Conservation (phyloP, 2,329 filamentous ascomycete species). For the Neonectria faginata region DNA sequence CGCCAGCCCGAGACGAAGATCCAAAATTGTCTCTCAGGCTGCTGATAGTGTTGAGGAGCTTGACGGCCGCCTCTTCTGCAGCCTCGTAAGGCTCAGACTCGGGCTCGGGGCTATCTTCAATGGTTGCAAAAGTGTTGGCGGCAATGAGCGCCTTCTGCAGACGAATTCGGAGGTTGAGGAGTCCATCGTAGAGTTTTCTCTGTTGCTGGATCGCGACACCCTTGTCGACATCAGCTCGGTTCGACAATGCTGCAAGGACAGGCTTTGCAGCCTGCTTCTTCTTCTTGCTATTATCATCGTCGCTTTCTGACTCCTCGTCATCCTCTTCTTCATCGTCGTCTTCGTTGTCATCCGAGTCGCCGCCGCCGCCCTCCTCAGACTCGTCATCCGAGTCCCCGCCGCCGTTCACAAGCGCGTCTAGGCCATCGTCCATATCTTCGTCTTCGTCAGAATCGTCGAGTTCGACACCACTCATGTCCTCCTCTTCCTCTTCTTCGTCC, state of each 20-base stretch:
- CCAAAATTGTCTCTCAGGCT: conserved; percentile 73
- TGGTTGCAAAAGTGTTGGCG: conserved; percentile 76
- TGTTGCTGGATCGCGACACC: conserved; percentile 88
- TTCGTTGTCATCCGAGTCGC: conserved; percentile 51
- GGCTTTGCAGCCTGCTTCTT: conserved; percentile 50
- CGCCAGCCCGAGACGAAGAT: conserved; percentile 61
- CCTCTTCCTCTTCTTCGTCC: conserved; percentile 51
- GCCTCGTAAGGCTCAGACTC: conserved; percentile 72
- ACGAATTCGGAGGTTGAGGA: conserved; percentile 91
- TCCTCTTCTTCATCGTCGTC: conserved; percentile 51
- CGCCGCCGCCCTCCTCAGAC: conserved; percentile 51
- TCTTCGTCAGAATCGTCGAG: conserved; percentile 53
- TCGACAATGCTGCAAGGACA: conserved; percentile 47
- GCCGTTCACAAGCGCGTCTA: conserved; percentile 51
- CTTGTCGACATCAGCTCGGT: conserved; percentile 76
- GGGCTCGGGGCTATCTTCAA: conserved; percentile 55
- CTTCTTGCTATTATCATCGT: conserved; percentile 48
- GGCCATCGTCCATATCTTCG: conserved; percentile 54
- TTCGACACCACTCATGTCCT: conserved; percentile 50
- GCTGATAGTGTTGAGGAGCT: conserved; percentile 85
- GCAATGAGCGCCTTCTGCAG: conserved; percentile 91
- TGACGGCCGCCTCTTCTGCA: conserved; percentile 86
- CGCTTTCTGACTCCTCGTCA: conserved; percentile 53
- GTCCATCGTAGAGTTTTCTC: conserved; percentile 84
- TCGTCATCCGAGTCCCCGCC: conserved; percentile 50